phyloP scores from a whole-genome alignment of 2,329 filamentous ascomycete species.

The Colletotrichum sublineola region DNA sequence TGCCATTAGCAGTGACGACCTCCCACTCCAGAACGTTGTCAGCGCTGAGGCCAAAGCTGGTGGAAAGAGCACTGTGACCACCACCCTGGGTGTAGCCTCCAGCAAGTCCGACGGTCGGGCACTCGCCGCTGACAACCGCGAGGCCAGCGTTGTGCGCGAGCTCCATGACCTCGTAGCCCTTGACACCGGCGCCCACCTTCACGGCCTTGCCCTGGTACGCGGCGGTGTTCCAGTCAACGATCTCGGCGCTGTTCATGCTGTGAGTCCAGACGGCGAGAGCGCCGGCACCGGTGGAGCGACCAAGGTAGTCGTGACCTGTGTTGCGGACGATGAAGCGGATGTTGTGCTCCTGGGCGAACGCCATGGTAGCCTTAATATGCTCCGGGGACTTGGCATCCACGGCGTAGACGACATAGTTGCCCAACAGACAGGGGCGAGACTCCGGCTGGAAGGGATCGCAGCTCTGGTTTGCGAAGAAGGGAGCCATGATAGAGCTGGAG shows the following conservation, averaged over 20 bases:
- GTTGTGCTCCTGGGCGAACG: conserved; percentile 53
- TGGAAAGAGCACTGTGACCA: conserved; percentile 67
- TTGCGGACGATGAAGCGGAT: conserved; percentile 65
- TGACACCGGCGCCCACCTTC: conserved; percentile 66
- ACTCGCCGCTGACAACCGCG: conserved; percentile 58
- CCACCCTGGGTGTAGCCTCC: conserved; percentile 74
- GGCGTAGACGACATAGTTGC: conserved; percentile 59
- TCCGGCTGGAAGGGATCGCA: conserved; percentile 57
- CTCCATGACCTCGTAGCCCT: conserved; percentile 57
- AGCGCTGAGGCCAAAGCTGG: conserved; percentile 67
- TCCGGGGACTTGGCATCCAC: conserved; percentile 50
- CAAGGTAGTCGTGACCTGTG: conserved; percentile 67
- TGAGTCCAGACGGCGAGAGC: conserved; percentile 63
- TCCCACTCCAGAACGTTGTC: conserved; percentile 67
- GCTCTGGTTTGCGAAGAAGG: conserved; percentile 56
- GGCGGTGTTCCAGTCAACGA: conserved; percentile 46
- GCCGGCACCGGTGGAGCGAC: conserved; percentile 66
- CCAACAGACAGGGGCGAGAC: conserved; percentile 56
- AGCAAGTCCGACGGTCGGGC: conserved; percentile 67
- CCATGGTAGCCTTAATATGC: conserved; percentile 51
- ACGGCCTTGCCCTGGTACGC: conserved; percentile 46
- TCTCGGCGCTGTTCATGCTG: conserved; percentile 55
- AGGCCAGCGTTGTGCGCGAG: conserved; percentile 29
- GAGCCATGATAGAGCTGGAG: conserved; percentile 56
- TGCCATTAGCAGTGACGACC: conserved; percentile 61